Base-by-base conservation (phyloP, 2,329 filamentous ascomycete genomes). In the Erysiphe pulchra region DNA sequence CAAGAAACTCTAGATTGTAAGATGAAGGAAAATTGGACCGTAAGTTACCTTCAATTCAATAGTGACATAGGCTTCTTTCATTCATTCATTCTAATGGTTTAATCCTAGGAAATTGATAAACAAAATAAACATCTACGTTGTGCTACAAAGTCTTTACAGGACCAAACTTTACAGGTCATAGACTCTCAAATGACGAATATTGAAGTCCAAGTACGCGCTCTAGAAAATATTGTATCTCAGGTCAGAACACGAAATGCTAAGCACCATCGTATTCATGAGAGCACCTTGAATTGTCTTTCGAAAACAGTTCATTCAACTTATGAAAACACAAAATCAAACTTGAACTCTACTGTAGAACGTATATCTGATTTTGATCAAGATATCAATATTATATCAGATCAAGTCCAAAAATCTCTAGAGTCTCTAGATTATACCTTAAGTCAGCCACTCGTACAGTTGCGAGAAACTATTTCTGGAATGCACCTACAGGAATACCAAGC, bases 151-250 rank as follows among this genome's bases (percentile, higher is more conserved):
- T 82, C 82, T 2, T 85, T 95, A 1, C 86, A 98, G 53, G 79
- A 80, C 32, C 81, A 92, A 61, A 94, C 87, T 0, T 75, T 93
- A 30, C 77, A 78, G 7, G 87, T 92, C 47, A 86, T 95, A 12
- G 81, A 87, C 55, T 77, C 80, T 47, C 90, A 98, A 62, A 81
- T 92, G 63, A 70, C 73, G 47, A 82, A 92, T 52, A 79, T 98
- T 57, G 78, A 81, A 49, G 71, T 69, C n/a, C 84, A 95, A 60
- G 86, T 98, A 72, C 73, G 77, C 47, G 81, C 83, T 1, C 70
- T 98, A 8, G 87, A 95, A 55, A 82, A 87, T 52, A 93, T 94
- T 54, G 84, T 95, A 36, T 71, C 77, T 31, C 76, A 81, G 31
- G 85, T 92, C 44, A 75, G 78, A 49, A 73, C 72, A 1, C 80